Evolutionary conservation across 2,329 filamentous ascomycete genomes (phyloP).

Genomic region (Madurella fahalii): DNA sequence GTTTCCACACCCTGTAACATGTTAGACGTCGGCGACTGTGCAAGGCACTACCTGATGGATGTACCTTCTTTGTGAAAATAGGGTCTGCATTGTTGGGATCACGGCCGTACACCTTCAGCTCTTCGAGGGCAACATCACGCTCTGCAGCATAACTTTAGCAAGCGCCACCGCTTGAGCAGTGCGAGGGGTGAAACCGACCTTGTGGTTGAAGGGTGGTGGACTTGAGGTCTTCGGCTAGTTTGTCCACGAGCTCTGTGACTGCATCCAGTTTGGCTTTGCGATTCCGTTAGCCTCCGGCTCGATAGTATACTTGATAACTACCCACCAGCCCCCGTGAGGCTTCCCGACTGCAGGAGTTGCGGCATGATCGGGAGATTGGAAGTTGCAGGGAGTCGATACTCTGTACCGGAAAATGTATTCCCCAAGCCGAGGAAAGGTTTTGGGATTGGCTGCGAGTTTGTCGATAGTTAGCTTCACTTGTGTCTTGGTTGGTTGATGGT

Average conservation of each 20-base stretch:
- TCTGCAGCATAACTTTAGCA: slow-evolving; percentile 43
- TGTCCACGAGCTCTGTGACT: slow-evolving; percentile 60
- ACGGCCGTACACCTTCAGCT: slow-evolving; percentile 76
- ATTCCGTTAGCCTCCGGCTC: slow-evolving; percentile 8
- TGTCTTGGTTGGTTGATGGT: too few species aligned
- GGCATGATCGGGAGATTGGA: slow-evolving; percentile 1
- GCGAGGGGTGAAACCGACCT: slow-evolving; percentile 44
- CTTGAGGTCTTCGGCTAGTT: slow-evolving; percentile 59
- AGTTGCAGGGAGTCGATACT: too few species aligned
- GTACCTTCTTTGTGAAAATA: slow-evolving; percentile 76
- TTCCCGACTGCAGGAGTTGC: slow-evolving; percentile 22
- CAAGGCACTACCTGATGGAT: slow-evolving; percentile 36
- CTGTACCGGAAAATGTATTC: too few species aligned
- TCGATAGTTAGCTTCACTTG: too few species aligned
- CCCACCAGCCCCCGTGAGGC: slow-evolving; percentile 42
- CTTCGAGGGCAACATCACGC: slow-evolving; percentile 55
- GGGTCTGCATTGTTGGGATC: slow-evolving; percentile 68
- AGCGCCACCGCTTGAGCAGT: too few species aligned
- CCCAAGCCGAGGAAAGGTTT: too few species aligned
- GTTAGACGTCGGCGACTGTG: neutral
- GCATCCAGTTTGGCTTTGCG: slow-evolving; percentile 64
- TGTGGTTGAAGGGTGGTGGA: slow-evolving; percentile 54
- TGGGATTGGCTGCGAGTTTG: too few species aligned
- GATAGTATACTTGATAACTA: slow-evolving; percentile 2
- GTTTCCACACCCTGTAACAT: slow-evolving; percentile 64